Evolutionary conservation across 331 rosid species (phyloP).

Genomic region (Quercus tomentella): DNA sequence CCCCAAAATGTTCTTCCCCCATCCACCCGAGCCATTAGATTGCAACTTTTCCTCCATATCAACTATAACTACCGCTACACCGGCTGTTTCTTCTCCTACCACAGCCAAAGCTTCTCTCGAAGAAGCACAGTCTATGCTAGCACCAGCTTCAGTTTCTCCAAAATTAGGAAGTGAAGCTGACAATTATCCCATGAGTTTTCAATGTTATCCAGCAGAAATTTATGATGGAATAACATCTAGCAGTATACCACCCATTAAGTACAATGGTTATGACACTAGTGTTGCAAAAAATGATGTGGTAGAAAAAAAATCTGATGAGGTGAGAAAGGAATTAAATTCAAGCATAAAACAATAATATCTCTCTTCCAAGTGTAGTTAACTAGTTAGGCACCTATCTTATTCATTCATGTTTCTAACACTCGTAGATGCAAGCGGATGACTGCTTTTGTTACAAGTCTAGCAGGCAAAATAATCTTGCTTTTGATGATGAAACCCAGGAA

Average conservation of each 20-base stretch:
- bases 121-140: constrained; percentile 43
- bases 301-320: constrained; percentile 25
- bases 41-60: no score
- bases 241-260: neutral
- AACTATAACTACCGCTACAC: neutral
- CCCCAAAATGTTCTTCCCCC: neutral
- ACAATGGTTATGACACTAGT: constrained; percentile 11
- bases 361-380: neutral
- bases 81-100: constrained; percentile 36
- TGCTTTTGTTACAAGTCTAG: constrained; percentile 16
- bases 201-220: neutral
- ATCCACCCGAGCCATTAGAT: no score
- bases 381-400: no score
- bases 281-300: constrained; percentile 27
- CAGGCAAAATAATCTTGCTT: constrained; percentile 7
- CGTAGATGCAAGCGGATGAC: constrained; percentile 28
- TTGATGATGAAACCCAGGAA: neutral
- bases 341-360: no score
- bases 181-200: constrained; percentile 20
- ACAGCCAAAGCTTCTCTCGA: constrained; percentile 44
- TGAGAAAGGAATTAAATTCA: constrained; percentile 23
- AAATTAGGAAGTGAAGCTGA: constrained; percentile 34
- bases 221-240: no score
- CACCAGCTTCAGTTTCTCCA: constrained; percentile 35
- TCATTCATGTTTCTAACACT: neutral